A percentile compares a stretch with the other conserved stretches of the same genome.
These are phyloP conservation scores for Apiosordaria backusii DNA, from an alignment of 495 filamentous ascomycete species.

Conservation along the genomic window DNA sequence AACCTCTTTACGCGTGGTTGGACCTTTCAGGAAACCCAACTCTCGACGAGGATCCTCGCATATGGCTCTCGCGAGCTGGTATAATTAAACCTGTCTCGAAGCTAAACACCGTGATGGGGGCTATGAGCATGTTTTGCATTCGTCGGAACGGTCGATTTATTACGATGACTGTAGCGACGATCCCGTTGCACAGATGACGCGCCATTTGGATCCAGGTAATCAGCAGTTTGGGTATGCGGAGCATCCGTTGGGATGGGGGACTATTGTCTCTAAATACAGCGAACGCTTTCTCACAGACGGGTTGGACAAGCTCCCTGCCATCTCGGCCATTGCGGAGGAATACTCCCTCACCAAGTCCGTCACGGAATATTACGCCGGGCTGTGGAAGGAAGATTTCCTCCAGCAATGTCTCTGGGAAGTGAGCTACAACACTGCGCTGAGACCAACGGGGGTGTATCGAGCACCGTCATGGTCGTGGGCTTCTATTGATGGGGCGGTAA, in stretches of 20 bases:
- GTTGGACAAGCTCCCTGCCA: not conserved
- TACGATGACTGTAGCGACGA: not conserved
- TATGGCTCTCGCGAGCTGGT: not conserved
- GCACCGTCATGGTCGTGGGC: not conserved
- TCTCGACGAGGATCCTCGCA: not conserved
- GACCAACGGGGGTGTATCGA: not conserved
- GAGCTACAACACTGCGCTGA: not conserved
- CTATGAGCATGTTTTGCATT: not conserved
- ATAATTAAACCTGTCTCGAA: not conserved
- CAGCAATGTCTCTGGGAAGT: not conserved
- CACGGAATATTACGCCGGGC: not conserved
- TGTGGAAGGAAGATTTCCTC: not conserved
- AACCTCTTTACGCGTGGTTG: not conserved
- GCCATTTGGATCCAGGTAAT: not conserved
- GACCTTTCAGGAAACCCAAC: not conserved
- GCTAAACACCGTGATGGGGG: not conserved
- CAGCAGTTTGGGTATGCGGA: not conserved
- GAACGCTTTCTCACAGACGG: not conserved
- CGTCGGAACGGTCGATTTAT: not conserved
- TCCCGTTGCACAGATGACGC: not conserved
- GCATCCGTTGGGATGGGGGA: not conserved
- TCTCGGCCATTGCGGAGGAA: conserved; percentile 1
- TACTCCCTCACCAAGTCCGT: not conserved
- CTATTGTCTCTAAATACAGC: not conserved
- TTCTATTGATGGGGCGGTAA: not conserved